phyloP scores from a whole-genome alignment of 306 rosid genomes.

The Lithocarpus polystachyus region DNA sequence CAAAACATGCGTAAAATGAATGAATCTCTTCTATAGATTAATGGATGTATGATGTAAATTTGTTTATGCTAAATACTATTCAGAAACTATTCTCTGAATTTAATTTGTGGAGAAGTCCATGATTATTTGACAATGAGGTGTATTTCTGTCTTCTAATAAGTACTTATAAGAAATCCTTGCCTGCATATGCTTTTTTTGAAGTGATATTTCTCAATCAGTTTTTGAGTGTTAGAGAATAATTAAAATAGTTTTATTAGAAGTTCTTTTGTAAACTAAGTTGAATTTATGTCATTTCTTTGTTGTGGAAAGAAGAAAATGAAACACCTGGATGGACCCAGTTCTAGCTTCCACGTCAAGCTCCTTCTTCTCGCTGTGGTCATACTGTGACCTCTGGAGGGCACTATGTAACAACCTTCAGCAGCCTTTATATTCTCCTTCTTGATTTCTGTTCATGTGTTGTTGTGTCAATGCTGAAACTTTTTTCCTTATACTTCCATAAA shows the following conservation, averaged over 20 bases:
- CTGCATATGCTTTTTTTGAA: background rate
- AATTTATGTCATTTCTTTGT: constrained; percentile 31
- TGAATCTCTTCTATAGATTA: background rate
- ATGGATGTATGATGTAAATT: background rate
- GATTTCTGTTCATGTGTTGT: constrained; percentile 11
- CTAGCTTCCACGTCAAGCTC: constrained; percentile 98
- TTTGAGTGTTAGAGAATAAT: background rate
- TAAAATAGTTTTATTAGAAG: background rate
- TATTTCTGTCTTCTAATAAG: background rate
- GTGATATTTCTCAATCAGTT: background rate
- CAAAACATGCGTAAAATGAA: background rate
- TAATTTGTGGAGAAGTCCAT: background rate
- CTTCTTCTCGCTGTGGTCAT: constrained; percentile 90
- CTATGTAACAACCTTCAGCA: constrained; percentile 48
- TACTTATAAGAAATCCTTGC: background rate
- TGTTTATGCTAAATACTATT: background rate
- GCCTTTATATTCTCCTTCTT: constrained; percentile 8
- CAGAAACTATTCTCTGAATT: background rate
- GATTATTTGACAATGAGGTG: background rate
- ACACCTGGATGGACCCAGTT: constrained; percentile 96
- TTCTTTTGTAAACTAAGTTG: constrained; percentile 8
- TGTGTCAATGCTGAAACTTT: constrained; percentile 8
- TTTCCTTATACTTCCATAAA: background rate
- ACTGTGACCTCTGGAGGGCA: constrained; percentile 81
- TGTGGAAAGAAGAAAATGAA: constrained; percentile 91